Evolutionary conservation across 768 basidiomycete species (phyloP).

Genomic region (Cyclocybe cylindracea): DNA sequence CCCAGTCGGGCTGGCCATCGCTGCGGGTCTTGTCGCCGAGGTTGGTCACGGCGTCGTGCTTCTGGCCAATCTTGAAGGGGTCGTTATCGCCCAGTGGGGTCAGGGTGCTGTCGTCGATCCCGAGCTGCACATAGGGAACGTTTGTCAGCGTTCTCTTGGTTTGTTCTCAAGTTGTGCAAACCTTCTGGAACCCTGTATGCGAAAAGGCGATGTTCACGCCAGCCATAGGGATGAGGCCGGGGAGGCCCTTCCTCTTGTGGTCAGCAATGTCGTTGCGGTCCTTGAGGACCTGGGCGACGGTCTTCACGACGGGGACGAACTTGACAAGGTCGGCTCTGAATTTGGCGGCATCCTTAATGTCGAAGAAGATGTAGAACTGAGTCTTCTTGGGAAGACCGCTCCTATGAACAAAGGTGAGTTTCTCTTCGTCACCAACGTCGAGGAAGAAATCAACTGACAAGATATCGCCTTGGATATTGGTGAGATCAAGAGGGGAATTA

Average conservation of each 20-base stretch:
- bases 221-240: conserved; percentile 35
- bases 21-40: conserved; percentile 38
- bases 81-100: background rate
- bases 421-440: background rate
- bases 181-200: conserved; percentile 44
- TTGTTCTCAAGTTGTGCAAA: conserved; percentile 6
- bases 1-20: conserved; percentile 45
- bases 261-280: conserved; percentile 41
- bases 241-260: conserved; percentile 36
- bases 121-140: too few relatives aligned
- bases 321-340: conserved; percentile 46
- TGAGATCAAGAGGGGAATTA: conserved; percentile 30
- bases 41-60: conserved; percentile 30
- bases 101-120: too few relatives aligned
- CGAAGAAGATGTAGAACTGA: conserved; percentile 53
- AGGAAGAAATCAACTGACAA: background rate
- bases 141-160: too few relatives aligned
- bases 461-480: conserved; percentile 22
- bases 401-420: conserved; percentile 25
- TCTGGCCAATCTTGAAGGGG: conserved; percentile 43
- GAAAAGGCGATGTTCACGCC: conserved; percentile 59
- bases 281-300: conserved; percentile 40
- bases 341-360: conserved; percentile 39
- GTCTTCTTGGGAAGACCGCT: conserved; percentile 57
- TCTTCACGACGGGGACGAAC: conserved; percentile 47